Conservation (phyloP, 331 rosid genomes). For the Malus hybrid region DNA sequence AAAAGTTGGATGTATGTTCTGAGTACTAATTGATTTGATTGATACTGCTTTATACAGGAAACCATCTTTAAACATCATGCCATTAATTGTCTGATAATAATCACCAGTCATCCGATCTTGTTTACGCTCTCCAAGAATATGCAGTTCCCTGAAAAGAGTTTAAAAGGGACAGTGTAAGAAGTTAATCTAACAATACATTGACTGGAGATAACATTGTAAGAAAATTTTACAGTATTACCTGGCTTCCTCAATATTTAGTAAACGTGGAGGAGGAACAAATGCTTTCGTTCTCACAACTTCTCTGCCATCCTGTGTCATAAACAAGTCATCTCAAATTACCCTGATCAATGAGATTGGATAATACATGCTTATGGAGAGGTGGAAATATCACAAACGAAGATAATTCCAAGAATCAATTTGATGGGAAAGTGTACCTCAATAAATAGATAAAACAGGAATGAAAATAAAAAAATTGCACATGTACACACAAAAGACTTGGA, state of each 20-base stretch:
- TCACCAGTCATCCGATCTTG: conserved; percentile 82
- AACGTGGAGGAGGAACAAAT: conserved; percentile 97
- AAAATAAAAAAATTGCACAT: not conserved
- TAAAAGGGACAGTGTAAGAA: not conserved
- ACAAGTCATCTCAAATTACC: conserved; percentile 8
- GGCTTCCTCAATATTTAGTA: conserved; percentile 87
- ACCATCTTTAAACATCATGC: conserved; percentile 94
- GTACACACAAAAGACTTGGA: not conserved
- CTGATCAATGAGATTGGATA: not conserved
- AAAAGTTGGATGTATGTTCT: conserved; percentile 78
- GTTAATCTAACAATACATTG: not conserved
- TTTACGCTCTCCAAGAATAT: conserved; percentile 84
- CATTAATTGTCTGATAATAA: conserved; percentile 75
- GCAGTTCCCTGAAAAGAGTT: conserved; percentile 62
- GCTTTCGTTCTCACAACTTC: conserved; percentile 90
- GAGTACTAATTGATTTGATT: conserved; percentile 73
- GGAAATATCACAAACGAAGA: not conserved
- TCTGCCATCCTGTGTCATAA: conserved; percentile 75
- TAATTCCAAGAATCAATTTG: not conserved
- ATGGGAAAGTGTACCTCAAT: not conserved
- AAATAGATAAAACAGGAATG: not conserved
- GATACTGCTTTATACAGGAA: conserved; percentile 84
- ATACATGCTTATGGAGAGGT: not conserved
- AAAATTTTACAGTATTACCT: conserved; percentile 41
- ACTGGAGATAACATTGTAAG: not conserved